Base-by-base conservation (phyloP, 768 basidiomycete species). In the Gloeopeniophorella convolvens region DNA sequence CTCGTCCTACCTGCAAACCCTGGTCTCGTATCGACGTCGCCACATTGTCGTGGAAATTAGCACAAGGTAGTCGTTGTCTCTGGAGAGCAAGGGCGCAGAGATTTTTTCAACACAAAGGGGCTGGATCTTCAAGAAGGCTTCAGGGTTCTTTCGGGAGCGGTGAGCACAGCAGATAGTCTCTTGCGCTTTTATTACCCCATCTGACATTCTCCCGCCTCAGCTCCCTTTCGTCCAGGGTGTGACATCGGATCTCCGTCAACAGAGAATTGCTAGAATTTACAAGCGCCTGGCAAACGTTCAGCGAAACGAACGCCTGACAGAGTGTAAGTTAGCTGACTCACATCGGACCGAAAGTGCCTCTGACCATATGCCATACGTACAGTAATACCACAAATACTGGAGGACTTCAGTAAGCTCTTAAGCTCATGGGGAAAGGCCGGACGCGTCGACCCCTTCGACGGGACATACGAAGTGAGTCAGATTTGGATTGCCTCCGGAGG, bases 111-210 rank as follows among this genome's bases (percentile, higher is more conserved):
- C 3, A 78, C 82, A 48, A 80, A 78, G 65, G 76, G 76, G 18
- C 77, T 89, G 55, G 84, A 88, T 65, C 75, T 89, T 43, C 82
- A 80, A 34, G 84, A 86, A 69, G 86, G 85, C 5, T 89, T 86
- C 72, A 84, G 80, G 60, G 77, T 85, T 60, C 74, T 89, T 54
- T 85, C 83, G 42, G 86, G 85, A 43, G 85, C 83, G 48, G 86
- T 88, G 63, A 57, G 83, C 21, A 27, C 40, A 35, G 30, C 20
- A 53, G 21, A 34, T 34, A 16, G 34, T 37, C 10, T 28, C 32
- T n/a, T 6, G 15, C 10, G 18, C 26, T 31, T 13, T 18, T 33
- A 33, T n/a, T 33, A 33, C 33, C 43, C 31, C 11, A 45, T 40
- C 27, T 35, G 30, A 41, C 4, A 35, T 33, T 44, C 43, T 44